phyloP scores from a whole-genome alignment of 2,329 filamentous ascomycete genomes.

The Diaporthe batatas region DNA sequence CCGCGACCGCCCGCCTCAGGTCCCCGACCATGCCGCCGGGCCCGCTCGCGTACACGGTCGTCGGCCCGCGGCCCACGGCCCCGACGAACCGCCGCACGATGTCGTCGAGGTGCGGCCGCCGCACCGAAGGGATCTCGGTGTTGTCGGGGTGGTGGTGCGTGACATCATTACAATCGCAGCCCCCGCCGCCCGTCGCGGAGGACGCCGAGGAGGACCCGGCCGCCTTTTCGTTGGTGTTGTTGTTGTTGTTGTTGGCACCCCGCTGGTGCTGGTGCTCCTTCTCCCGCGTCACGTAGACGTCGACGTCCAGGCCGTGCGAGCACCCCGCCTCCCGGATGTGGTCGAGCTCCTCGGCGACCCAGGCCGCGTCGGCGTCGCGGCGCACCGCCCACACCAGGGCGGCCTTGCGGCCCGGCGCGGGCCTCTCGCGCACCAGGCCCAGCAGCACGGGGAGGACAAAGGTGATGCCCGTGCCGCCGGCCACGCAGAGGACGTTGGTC shows the following conservation, averaged over 20 bases:
- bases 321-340: conserved; percentile 56
- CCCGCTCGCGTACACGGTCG: conserved; percentile 71
- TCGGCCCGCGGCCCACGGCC: conserved; percentile 61
- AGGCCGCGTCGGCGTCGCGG: conserved; percentile 65
- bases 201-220: conserved; percentile 44
- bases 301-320: conserved; percentile 61
- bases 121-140: conserved; percentile 45
- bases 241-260: conserved; percentile 44
- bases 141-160: conserved; percentile 44
- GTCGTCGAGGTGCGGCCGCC: conserved; percentile 60
- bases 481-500: conserved; percentile 65
- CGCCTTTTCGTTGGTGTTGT: neutral
- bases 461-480: conserved; percentile 71
- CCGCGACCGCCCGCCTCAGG: conserved; percentile 66
- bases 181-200: conserved; percentile 43
- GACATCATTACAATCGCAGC: conserved; percentile 43
- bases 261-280: conserved; percentile 41
- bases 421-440: conserved; percentile 49
- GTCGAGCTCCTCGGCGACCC: conserved; percentile 70
- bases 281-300: conserved; percentile 72
- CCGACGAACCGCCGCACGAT: conserved; percentile 64
- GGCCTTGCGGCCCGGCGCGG: conserved; percentile 57
- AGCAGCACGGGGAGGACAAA: conserved; percentile 68
- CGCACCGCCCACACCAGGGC: conserved; percentile 77
- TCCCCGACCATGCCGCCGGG: conserved; percentile 72